Evolutionary conservation across 2,329 filamentous ascomycete species (phyloP), one percentile per base, ranked within the genome.

Genomic region (Epichloe glyceriae): DNA sequence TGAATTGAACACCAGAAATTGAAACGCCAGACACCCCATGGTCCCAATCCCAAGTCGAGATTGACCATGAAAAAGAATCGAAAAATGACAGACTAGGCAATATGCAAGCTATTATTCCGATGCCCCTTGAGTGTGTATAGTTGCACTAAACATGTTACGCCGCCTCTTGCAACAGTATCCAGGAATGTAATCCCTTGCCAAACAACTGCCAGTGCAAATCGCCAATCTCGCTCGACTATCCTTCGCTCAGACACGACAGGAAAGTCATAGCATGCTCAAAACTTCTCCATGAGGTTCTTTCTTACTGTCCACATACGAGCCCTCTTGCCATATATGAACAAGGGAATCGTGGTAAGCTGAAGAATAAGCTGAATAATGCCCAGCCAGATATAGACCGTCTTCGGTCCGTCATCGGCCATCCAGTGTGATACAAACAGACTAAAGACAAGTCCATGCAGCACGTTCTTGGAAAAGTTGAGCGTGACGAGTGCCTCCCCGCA

Each of bases 401-500:
- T 88, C 11, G 85, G 75, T 0, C 91, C 90, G 52, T 88, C 83
- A 1, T 68, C 64, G 34, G 85, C 77, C 20, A 97, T 72, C 91
- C 91, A 97, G 50, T 79, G 73, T 4, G 87, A 87, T 58, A 95
- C 86, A 65, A 97, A 96, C 47, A 96, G 72, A 53, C 86, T 80
- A 63, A 95, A 97, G 0, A 95, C 76, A 49, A 97, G 73, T 0
- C 91, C 91, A 60, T 97, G 91, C 26, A 96, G 79, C 50, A 96
- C 78, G 63, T 96, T 97, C 74, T 97, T 97, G 69, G 81, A 83
- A 62, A 96, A 93, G 62, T 96, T 97, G 57, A 97, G 73, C 19
- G 91, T 96, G 14, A 97, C 93, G 35, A 97, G 75, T 3, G 91
- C 90, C 67, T 97, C 91, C 89, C 90, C 0, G 91, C 91, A 66